These are phyloP conservation scores for Beta lomatogona DNA, from an alignment of 179 eudicot species.

Conservation along the genomic window DNA sequence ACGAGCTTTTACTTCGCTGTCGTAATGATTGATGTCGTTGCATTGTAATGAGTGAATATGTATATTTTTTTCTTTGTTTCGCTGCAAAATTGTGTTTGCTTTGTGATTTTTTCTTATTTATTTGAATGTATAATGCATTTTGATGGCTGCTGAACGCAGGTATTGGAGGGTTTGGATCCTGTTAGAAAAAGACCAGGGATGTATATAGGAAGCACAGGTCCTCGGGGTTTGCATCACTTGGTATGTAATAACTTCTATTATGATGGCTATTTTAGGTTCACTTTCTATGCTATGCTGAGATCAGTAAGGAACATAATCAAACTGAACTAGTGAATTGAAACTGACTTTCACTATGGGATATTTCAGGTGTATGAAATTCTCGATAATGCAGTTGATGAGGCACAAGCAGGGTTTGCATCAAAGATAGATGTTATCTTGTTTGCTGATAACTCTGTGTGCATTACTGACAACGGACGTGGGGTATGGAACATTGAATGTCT, in stretches of 20 bases:
- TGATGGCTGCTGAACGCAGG: constrained; percentile 42
- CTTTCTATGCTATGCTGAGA: not conserved
- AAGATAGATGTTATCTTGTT: constrained; percentile 66
- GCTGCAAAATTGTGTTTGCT: not conserved
- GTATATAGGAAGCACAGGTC: constrained; percentile 98
- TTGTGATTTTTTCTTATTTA: not conserved
- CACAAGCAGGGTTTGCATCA: constrained; percentile 96
- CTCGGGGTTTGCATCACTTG: constrained; percentile 96
- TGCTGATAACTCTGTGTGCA: constrained; percentile 85
- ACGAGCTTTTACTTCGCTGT: not conserved
- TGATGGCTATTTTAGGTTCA: not conserved
- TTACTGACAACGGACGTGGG: constrained; percentile 96
- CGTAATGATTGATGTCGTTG: not conserved
- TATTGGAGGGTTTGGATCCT: constrained; percentile 92
- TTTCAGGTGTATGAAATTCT: constrained; percentile 90
- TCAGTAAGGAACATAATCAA: not conserved
- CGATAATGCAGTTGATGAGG: constrained; percentile 94
- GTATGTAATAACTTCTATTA: constrained; percentile 37
- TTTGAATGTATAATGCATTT: not conserved
- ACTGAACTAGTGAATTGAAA: not conserved
- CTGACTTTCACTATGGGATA: constrained; percentile 2
- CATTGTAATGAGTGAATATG: not conserved
- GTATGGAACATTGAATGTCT: constrained; percentile 41
- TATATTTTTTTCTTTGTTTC: not conserved
- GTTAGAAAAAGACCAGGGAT: constrained; percentile 98